phyloP scores from a whole-genome alignment of 2,329 filamentous ascomycete species.

The Aspergillus bombycis region DNA sequence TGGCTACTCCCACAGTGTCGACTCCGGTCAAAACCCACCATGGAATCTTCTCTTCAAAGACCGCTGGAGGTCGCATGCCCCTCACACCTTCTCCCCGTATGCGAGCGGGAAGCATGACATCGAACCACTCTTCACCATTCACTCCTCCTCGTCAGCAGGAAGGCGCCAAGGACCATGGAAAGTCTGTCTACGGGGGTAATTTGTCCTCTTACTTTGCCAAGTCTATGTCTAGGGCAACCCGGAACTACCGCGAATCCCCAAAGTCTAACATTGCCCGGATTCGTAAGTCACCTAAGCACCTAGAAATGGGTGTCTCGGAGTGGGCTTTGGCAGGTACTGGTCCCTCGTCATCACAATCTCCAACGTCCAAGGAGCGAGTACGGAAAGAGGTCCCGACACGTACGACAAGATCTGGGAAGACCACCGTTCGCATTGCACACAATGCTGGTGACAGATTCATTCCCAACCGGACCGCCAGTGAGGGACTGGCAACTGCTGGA shows the following conservation, averaged over 20 bases:
- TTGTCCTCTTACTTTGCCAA: slow-evolving; percentile 78
- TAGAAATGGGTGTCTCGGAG: slow-evolving; percentile 91
- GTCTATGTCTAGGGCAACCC: slow-evolving; percentile 50
- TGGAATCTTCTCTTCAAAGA: slow-evolving; percentile 87
- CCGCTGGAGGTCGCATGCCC: slow-evolving; percentile 91
- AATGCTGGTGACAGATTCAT: slow-evolving; percentile 93
- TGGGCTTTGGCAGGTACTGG: slow-evolving; percentile 89
- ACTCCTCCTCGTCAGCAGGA: slow-evolving; percentile 69
- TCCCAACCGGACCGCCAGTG: slow-evolving; percentile 87
- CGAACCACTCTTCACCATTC: slow-evolving; percentile 71
- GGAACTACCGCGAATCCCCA: slow-evolving; percentile 77
- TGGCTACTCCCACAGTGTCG: slow-evolving; percentile 82
- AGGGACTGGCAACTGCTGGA: slow-evolving; percentile 79
- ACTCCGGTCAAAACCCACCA: slow-evolving; percentile 95
- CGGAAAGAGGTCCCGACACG: slow-evolving; percentile 58
- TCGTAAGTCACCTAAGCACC: slow-evolving; percentile 76
- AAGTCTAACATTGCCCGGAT: slow-evolving; percentile 85
- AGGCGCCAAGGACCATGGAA: slow-evolving; percentile 56
- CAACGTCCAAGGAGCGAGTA: slow-evolving; percentile 61
- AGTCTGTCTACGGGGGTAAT: slow-evolving; percentile 80
- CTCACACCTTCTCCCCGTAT: slow-evolving; percentile 85
- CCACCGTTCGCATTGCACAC: slow-evolving; percentile 67
- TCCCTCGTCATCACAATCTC: slow-evolving; percentile 57
- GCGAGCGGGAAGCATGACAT: slow-evolving; percentile 54
- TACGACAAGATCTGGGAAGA: slow-evolving; percentile 63